Percentiles rank a stretch among this genome's conserved stretches.
Conservation (phyloP, 2,329 filamentous ascomycete genomes). For the Alternaria longipes region DNA sequence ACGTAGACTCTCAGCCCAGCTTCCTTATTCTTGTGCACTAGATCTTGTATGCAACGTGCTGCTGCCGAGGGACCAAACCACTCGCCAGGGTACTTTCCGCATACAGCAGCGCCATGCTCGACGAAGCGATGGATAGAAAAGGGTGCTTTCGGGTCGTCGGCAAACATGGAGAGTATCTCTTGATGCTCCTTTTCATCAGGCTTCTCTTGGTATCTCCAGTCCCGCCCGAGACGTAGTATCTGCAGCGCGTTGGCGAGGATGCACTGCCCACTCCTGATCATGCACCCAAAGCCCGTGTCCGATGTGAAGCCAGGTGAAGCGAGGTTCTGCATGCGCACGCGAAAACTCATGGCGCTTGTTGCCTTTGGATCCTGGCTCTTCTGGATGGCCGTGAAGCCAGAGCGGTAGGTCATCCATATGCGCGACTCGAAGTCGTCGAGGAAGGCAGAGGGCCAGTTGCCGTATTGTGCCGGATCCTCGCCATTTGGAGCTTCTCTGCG, state of each 20-base stretch:
- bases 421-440: slow-evolving; percentile 91
- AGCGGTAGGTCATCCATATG: slow-evolving; percentile 97
- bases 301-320: slow-evolving; percentile 87
- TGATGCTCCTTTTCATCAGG: slow-evolving; percentile 66
- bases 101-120: slow-evolving; percentile 81
- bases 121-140: slow-evolving; percentile 98
- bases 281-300: slow-evolving; percentile 97
- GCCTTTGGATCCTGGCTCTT: slow-evolving; percentile 80
- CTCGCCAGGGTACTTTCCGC: slow-evolving; percentile 93
- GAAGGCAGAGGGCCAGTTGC: slow-evolving; percentile 84
- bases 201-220: slow-evolving; percentile 75
- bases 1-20: slow-evolving; percentile 81
- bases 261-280: slow-evolving; percentile 96
- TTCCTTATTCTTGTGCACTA: slow-evolving; percentile 72
- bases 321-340: slow-evolving; percentile 84
- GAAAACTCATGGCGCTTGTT: slow-evolving; percentile 75
- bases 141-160: slow-evolving; percentile 83
- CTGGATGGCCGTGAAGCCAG: slow-evolving; percentile 82
- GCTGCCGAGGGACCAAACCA: slow-evolving; percentile 99
- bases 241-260: slow-evolving; percentile 86
- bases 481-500: slow-evolving; percentile 65
- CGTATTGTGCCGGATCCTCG: slow-evolving; percentile 50
- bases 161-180: slow-evolving; percentile 79
- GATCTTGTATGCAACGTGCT: slow-evolving; percentile 87
- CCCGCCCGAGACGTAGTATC: slow-evolving; percentile 79